Evolutionary conservation across 176 grass and related monocot genomes (phyloP).

Genomic region (Aegilops tauschii): DNA sequence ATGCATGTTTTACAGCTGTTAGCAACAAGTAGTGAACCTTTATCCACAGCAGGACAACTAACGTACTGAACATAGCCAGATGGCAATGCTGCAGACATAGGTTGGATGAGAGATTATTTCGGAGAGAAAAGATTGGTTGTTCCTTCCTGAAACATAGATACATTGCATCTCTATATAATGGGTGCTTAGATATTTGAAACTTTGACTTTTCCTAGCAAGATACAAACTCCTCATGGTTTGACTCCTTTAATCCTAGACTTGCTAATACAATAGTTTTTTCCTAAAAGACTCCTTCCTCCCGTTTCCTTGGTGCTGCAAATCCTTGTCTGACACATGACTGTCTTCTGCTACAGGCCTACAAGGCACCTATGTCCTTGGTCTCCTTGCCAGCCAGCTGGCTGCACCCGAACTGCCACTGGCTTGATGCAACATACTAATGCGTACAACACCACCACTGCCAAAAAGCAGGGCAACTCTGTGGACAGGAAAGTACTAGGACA

Average conservation of each 20-base stretch:
- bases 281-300: background rate
- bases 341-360: background rate
- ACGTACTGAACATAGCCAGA: background rate
- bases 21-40: background rate
- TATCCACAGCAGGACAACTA: background rate
- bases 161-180: background rate
- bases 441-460: background rate
- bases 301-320: background rate
- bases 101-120: background rate
- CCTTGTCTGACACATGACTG: background rate
- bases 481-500: background rate
- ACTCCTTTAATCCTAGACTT: background rate
- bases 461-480: background rate
- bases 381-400: background rate
- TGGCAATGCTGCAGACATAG: background rate
- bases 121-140: background rate
- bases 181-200: background rate
- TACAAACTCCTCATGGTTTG: background rate
- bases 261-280: background rate
- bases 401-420: background rate
- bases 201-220: background rate
- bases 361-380: background rate
- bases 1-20: background rate
- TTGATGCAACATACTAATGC: background rate
- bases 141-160: background rate